Evolutionary conservation across 345 rosid genomes (phyloP).

Genomic region (Ceriops tagal): DNA sequence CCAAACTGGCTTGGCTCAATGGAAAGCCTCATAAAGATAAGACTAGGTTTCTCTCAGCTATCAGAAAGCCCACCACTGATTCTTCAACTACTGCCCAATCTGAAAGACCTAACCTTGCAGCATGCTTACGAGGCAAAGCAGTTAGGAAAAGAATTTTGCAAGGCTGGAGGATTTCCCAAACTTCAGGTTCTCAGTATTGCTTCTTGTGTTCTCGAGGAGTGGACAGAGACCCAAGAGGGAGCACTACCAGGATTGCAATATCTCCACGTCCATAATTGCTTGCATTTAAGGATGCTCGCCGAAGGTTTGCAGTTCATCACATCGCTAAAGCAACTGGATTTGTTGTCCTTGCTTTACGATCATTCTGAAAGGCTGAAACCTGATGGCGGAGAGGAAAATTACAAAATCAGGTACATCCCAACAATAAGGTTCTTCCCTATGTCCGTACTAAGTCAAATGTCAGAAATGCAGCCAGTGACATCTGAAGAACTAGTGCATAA

Average conservation of each 20-base stretch:
- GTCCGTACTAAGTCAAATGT: slow-evolving; percentile 13
- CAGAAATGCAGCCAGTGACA: slow-evolving; percentile 10
- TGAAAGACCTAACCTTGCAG: slow-evolving; percentile 27
- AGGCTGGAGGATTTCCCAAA: slow-evolving; percentile 37
- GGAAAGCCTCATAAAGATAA: slow-evolving; percentile 27
- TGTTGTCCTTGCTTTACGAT: slow-evolving; percentile 38
- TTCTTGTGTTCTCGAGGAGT: slow-evolving; percentile 34
- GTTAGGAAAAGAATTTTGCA: slow-evolving; percentile 38
- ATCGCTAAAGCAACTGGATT: slow-evolving; percentile 25
- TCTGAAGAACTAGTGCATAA: slow-evolving; percentile 11
- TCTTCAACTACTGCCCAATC: slow-evolving; percentile 36
- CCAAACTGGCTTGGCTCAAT: slow-evolving; percentile 35
- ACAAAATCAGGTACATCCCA: slow-evolving; percentile 42
- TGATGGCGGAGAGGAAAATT: slow-evolving; percentile 37
- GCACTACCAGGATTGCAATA: slow-evolving; percentile 33
- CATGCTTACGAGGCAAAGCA: slow-evolving; percentile 35
- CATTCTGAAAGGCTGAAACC: slow-evolving; percentile 33
- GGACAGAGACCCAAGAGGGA: slow-evolving; percentile 43
- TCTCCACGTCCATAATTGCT: slow-evolving; percentile 36
- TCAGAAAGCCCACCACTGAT: slow-evolving; percentile 35
- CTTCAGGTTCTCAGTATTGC: slow-evolving; percentile 37
- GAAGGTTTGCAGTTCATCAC: slow-evolving; percentile 43
- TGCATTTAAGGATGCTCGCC: slow-evolving; percentile 31
- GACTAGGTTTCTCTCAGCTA: slow-evolving; percentile 31
- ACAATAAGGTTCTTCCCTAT: slow-evolving; percentile 17